Percentiles rank a stretch among this genome's conserved stretches.
phyloP scores from a whole-genome alignment of 1,284 basidiomycete species.

The Baeospora myosura region DNA sequence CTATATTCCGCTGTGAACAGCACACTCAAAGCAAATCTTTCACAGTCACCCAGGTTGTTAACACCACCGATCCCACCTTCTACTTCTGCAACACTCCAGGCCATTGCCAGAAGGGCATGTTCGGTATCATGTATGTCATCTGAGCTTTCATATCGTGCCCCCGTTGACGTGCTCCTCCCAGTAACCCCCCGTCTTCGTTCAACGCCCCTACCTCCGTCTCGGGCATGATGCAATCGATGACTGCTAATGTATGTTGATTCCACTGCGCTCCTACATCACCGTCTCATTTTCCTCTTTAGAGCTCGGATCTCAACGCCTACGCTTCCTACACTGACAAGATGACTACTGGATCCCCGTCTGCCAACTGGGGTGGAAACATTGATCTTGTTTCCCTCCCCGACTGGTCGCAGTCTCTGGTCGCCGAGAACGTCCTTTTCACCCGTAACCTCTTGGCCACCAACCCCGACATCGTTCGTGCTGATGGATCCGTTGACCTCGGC shows the following conservation, averaged over 20 bases:
- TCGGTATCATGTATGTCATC: conserved; percentile 53
- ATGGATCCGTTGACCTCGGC: conserved; percentile 48
- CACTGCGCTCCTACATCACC: conserved; percentile 2
- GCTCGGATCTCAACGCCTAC: conserved; percentile 51
- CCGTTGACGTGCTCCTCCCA: conserved; percentile 16
- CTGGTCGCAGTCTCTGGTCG: conserved; percentile 42
- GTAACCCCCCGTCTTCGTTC: conserved; percentile 51
- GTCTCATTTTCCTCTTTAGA: conserved; percentile 19
- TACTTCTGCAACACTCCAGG: conserved; percentile 62
- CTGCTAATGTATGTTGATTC: conserved; percentile 33
- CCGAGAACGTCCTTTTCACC: conserved; percentile 57
- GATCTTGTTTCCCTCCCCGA: conserved; percentile 47
- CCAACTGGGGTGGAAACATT: conserved; percentile 57
- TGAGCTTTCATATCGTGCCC: background rate
- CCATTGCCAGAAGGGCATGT: conserved; percentile 76
- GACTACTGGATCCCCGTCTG: conserved; percentile 44
- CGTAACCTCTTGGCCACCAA: conserved; percentile 58
- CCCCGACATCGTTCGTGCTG: conserved; percentile 41
- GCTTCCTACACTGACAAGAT: conserved; percentile 39
- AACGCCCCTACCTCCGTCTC: conserved; percentile 38
- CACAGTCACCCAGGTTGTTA: conserved; percentile 60
- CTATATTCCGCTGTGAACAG: background rate
- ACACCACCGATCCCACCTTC: conserved; percentile 62
- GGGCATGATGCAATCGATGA: conserved; percentile 43
- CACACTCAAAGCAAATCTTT: conserved; percentile 5